These are phyloP conservation scores for Phaeosphaeriaceae sp. DNA, from an alignment of 2,329 filamentous ascomycete species.

Conservation along the genomic window DNA sequence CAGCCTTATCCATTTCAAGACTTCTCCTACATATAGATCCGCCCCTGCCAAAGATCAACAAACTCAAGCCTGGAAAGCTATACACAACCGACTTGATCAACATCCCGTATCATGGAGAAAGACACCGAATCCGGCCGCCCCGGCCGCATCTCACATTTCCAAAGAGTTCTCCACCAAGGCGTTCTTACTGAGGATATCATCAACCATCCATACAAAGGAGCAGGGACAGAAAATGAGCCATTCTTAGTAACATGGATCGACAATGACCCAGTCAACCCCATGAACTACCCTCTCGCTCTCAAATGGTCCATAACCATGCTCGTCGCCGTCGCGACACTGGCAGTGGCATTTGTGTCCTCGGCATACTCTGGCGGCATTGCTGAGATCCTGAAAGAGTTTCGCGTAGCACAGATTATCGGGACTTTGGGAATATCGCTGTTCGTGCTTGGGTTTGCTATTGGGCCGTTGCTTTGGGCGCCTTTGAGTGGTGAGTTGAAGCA, in stretches of 20 bases:
- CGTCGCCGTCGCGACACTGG: conserved; percentile 71
- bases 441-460: conserved; percentile 67
- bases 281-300: conserved; percentile 61
- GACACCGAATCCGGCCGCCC: background rate
- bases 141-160: background rate
- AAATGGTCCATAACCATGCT: conserved; percentile 73
- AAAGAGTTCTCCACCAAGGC: background rate
- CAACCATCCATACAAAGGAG: background rate
- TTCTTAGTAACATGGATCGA: conserved; percentile 73
- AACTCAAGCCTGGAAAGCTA: background rate
- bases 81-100: background rate
- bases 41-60: background rate
- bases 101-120: background rate
- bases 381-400: conserved; percentile 64
- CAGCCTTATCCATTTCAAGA: background rate
- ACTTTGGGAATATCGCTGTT: conserved; percentile 71
- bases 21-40: background rate
- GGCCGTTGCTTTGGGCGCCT: conserved; percentile 71
- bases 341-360: conserved; percentile 72
- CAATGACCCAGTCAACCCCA: conserved; percentile 71
- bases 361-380: conserved; percentile 67
- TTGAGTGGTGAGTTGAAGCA: conserved; percentile 3
- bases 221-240: conserved; percentile 56
- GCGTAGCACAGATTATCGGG: conserved; percentile 59
- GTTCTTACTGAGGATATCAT: background rate